Percentiles rank a stretch among this genome's conserved stretches.
Evolutionary conservation across 352 stramenopile species (phyloP).

Genomic region (Globisporangium megalacanthum): DNA sequence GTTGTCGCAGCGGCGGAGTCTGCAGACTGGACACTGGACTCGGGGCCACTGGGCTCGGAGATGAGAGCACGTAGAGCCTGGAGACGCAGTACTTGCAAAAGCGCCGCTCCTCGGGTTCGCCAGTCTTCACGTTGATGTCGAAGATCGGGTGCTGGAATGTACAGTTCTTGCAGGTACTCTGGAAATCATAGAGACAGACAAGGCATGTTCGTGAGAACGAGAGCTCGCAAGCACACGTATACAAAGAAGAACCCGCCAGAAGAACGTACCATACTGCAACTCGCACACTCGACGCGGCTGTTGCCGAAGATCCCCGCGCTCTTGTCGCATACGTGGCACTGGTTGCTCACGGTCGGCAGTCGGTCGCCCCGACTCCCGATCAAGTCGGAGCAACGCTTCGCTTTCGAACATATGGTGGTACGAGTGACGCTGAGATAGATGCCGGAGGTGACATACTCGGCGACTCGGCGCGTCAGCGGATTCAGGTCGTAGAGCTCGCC

Average conservation of each 20-base stretch:
- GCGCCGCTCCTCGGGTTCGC: not conserved
- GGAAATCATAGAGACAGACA: too few species aligned
- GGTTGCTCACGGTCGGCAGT: conserved; percentile 1
- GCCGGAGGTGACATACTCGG: conserved; percentile 20
- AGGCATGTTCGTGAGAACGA: too few species aligned
- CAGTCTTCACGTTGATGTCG: conserved; percentile 2
- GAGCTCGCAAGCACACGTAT: too few species aligned
- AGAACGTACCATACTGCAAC: too few species aligned
- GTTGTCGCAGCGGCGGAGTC: too few species aligned
- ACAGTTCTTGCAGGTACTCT: conserved; percentile 35
- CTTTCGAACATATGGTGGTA: conserved; percentile 12
- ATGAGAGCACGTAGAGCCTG: too few species aligned
- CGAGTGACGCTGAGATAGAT: conserved; percentile 13
- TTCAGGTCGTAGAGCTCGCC: conserved; percentile 20
- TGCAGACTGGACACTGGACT: too few species aligned
- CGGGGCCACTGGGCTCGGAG: too few species aligned
- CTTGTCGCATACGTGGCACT: conserved; percentile 4
- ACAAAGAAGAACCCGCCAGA: too few species aligned
- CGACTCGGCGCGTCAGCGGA: conserved; percentile 6
- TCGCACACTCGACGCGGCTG: not conserved
- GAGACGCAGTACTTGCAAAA: conserved; percentile 8
- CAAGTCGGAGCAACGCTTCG: conserved; percentile 7
- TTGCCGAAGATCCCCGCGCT: conserved; percentile 19
- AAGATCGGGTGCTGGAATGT: conserved; percentile 1
- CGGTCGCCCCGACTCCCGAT: not conserved